Conservation (phyloP, 176 grass and related monocot genomes). For the Hordeum marinum region DNA sequence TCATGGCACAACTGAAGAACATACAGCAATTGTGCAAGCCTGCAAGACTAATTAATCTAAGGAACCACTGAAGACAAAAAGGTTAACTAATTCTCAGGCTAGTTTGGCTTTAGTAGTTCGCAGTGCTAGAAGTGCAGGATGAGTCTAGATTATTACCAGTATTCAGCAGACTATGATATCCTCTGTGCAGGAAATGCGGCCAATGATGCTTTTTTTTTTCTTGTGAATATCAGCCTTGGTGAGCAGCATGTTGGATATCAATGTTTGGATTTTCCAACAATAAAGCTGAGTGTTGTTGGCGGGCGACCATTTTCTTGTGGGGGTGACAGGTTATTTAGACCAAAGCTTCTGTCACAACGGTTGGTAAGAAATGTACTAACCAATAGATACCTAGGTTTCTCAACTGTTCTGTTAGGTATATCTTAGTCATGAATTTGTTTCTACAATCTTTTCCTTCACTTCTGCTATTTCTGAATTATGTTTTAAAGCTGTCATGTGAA, state of each 20-base stretch:
- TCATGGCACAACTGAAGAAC: background rate
- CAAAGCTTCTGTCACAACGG: constrained; percentile 74
- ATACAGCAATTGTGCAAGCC: constrained; percentile 12
- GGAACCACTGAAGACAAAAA: background rate
- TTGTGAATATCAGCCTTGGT: constrained; percentile 55
- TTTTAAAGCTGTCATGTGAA: background rate
- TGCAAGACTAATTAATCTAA: background rate
- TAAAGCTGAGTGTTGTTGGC: constrained; percentile 83
- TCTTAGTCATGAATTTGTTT: background rate
- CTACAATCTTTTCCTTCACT: background rate
- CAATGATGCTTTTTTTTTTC: constrained; percentile 23
- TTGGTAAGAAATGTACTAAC: constrained; percentile 53
- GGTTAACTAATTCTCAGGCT: background rate
- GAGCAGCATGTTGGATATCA: constrained; percentile 82
- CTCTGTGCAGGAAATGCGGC: background rate
- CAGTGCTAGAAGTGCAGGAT: background rate
- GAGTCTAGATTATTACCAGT: background rate
- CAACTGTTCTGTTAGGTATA: constrained; percentile 14
- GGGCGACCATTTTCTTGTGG: constrained; percentile 89
- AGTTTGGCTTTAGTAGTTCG: background rate
- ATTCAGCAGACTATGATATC: constrained; percentile 1
- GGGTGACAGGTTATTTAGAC: constrained; percentile 67
- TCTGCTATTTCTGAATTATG: background rate
- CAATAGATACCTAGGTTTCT: background rate
- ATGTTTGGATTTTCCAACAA: constrained; percentile 59